These are phyloP conservation scores for Phytophthora constricta DNA, from an alignment of 352 stramenopile species.

Conservation along the genomic window DNA sequence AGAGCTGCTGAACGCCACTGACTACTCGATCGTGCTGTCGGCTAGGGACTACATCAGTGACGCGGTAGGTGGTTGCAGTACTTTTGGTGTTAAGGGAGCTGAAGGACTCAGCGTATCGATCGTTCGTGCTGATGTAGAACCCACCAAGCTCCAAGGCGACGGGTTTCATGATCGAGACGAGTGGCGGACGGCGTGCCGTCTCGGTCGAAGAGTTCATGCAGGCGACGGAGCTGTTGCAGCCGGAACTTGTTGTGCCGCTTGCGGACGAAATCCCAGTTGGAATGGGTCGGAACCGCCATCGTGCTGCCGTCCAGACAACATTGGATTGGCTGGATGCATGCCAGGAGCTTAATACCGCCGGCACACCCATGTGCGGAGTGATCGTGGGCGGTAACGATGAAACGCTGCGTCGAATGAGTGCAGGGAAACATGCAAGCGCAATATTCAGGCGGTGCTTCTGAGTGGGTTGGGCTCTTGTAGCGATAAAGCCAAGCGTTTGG, in stretches of 20 bases:
- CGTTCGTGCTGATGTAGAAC: constrained; percentile 33
- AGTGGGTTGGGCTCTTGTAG: constrained; percentile 62
- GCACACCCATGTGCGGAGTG: constrained; percentile 60
- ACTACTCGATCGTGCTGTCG: constrained; percentile 64
- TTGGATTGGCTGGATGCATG: constrained; percentile 80
- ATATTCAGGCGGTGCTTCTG: constrained; percentile 71
- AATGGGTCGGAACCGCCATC: constrained; percentile 73
- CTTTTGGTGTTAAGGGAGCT: no score
- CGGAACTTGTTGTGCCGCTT: constrained; percentile 68
- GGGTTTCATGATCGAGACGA: constrained; percentile 66
- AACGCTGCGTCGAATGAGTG: constrained; percentile 55
- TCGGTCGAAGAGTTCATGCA: constrained; percentile 67
- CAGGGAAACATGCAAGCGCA: constrained; percentile 71
- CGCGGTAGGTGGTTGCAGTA: constrained; percentile 38
- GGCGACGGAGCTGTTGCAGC: constrained; percentile 49
- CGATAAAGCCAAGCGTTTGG: constrained; percentile 41
- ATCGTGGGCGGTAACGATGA: constrained; percentile 72
- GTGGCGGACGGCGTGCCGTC: constrained; percentile 54
- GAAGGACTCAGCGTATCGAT: no score
- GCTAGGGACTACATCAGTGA: constrained; percentile 74
- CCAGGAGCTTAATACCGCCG: constrained; percentile 30
- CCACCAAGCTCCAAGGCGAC: constrained; percentile 55
- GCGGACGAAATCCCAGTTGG: constrained; percentile 68
- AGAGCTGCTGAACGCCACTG: constrained; percentile 56
- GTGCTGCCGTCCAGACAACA: constrained; percentile 62